Evolutionary conservation across 495 filamentous ascomycete species (phyloP).

Genomic region (Friedmanniomyces simplex): DNA sequence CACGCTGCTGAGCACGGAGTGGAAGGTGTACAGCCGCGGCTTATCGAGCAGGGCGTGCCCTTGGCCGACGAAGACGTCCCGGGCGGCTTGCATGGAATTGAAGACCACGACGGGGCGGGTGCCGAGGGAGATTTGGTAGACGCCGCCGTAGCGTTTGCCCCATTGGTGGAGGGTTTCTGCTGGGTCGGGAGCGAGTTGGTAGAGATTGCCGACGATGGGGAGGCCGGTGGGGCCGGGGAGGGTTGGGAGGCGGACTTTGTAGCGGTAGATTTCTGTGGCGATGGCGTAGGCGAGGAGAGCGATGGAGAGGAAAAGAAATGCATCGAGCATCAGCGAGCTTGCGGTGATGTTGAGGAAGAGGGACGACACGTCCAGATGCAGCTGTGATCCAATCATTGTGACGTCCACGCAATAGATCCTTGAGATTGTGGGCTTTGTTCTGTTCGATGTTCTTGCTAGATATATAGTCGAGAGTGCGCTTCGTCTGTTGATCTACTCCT

Average conservation of each 20-base stretch:
- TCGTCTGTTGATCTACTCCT: too few species aligned
- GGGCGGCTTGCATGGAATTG: conserved; percentile 47
- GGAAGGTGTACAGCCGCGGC: conserved; percentile 56
- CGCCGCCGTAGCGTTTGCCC: conserved; percentile 46
- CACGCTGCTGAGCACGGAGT: conserved; percentile 54
- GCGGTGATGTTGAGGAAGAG: background rate
- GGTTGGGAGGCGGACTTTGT: conserved; percentile 39
- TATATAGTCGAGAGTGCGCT: too few species aligned
- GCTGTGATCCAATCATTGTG: too few species aligned
- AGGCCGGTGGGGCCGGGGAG: conserved; percentile 47
- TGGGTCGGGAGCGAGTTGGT: conserved; percentile 48
- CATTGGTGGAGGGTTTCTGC: conserved; percentile 51
- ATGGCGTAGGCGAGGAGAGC: conserved; percentile 39
- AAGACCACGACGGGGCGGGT: conserved; percentile 53
- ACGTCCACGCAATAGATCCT: too few species aligned
- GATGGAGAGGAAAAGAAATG: conserved; percentile 25
- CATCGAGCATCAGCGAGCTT: conserved; percentile 23
- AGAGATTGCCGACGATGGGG: conserved; percentile 54
- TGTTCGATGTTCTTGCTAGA: too few species aligned
- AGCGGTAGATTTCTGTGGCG: conserved; percentile 43
- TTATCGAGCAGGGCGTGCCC: conserved; percentile 45
- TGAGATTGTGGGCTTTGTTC: too few species aligned
- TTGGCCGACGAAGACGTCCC: conserved; percentile 48
- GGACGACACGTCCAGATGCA: background rate
- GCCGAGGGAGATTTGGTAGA: conserved; percentile 56